These are phyloP conservation scores for Colletotrichum sublineola DNA, from an alignment of 2,329 filamentous ascomycete species.

Conservation along the genomic window DNA sequence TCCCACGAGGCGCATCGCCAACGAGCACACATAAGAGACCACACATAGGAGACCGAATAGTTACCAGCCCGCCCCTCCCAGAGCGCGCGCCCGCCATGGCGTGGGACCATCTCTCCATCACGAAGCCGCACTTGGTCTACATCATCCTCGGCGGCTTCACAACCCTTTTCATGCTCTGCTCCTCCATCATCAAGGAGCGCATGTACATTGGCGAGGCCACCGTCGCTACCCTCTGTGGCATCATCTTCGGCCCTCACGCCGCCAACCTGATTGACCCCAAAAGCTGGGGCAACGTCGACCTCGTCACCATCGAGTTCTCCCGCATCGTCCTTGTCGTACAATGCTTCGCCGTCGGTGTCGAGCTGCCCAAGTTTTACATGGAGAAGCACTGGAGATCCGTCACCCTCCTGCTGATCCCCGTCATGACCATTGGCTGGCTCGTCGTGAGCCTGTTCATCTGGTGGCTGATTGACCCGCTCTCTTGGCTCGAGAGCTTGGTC, in stretches of 20 bases:
- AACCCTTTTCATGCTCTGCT: conserved; percentile 97
- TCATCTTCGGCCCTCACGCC: conserved; percentile 89
- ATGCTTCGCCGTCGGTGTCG: conserved; percentile 92
- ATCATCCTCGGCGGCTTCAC: conserved; percentile 99
- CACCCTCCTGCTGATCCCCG: conserved; percentile 85
- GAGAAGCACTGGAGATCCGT: conserved; percentile 97
- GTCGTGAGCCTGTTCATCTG: conserved; percentile 94
- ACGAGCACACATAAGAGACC: not conserved
- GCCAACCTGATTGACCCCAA: conserved; percentile 83
- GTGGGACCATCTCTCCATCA: conserved; percentile 86
- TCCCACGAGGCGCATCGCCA: not conserved
- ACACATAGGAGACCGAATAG: conserved; percentile 1
- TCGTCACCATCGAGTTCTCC: conserved; percentile 90
- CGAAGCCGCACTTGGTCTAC: conserved; percentile 97
- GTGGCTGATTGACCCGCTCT: conserved; percentile 84
- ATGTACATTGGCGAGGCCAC: conserved; percentile 99
- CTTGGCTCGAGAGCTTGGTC: conserved; percentile 90
- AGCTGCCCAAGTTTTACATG: conserved; percentile 96
- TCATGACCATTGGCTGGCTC: conserved; percentile 98
- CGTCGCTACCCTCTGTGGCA: conserved; percentile 87
- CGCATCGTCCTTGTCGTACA: conserved; percentile 91
- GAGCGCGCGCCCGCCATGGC: conserved; percentile 66
- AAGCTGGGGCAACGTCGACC: conserved; percentile 86
- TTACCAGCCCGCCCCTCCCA: not conserved
- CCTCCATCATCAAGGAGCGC: conserved; percentile 97